These are phyloP conservation scores for Linnemannia hyalina DNA, from an alignment of 192 early-diverging fungal species.

Conservation along the genomic window DNA sequence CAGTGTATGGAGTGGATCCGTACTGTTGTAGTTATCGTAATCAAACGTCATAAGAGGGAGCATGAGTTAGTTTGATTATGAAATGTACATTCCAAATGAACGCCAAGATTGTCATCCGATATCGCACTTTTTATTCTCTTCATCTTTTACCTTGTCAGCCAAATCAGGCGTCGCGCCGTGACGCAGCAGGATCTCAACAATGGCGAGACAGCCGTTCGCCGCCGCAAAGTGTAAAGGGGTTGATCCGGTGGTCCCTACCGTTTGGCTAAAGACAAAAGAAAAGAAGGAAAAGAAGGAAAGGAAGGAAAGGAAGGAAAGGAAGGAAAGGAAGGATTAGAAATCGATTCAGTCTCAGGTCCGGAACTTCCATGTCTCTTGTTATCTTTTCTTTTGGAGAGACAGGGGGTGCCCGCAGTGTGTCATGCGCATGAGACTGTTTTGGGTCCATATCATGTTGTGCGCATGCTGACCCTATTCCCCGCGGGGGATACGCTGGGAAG, in stretches of 20 bases:
- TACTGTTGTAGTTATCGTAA: slow-evolving; percentile 34
- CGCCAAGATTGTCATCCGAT: not conserved
- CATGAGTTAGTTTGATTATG: not conserved
- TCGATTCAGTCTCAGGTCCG: not conserved
- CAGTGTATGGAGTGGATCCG: slow-evolving; percentile 62
- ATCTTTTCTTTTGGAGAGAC: not conserved
- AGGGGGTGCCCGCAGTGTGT: not conserved
- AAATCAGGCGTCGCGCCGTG: slow-evolving; percentile 72
- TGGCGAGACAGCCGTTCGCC: slow-evolving; percentile 75
- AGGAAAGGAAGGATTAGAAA: not conserved
- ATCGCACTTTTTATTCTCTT: not conserved
- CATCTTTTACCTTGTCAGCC: slow-evolving; percentile 62
- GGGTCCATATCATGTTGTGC: not conserved
- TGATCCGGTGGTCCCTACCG: slow-evolving; percentile 71
- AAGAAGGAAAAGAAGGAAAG: not conserved
- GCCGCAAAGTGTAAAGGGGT: slow-evolving; percentile 89
- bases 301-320: not conserved
- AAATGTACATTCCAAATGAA: not conserved
- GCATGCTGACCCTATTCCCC: not conserved
- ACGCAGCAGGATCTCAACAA: slow-evolving; percentile 72
- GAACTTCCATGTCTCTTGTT: not conserved
- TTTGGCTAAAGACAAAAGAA: slow-evolving; percentile 24
- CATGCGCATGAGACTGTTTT: slow-evolving; percentile 12
- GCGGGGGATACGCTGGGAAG: not conserved
- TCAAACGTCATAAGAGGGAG: not conserved